Percentiles rank a stretch among this genome's conserved stretches.
These are phyloP conservation scores for Debaryomyces castellii DNA, from an alignment of 805 yeast species.

Conservation along the genomic window DNA sequence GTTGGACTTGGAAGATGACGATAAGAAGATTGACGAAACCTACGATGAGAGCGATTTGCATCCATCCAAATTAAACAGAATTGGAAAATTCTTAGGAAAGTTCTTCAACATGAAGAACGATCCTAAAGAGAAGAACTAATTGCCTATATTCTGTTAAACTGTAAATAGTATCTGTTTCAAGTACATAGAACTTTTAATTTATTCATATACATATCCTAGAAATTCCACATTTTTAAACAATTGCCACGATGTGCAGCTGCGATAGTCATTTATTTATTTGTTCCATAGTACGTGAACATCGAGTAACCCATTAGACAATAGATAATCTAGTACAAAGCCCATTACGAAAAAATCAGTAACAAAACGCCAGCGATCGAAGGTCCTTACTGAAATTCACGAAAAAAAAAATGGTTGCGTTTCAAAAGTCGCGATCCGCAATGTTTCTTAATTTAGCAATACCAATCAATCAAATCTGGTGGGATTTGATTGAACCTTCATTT, in stretches of 20 bases:
- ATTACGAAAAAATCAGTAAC: not conserved
- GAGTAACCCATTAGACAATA: too few relatives aligned
- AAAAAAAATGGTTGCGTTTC: too few relatives aligned
- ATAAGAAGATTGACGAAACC: slow-evolving; percentile 17
- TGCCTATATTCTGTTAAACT: not conserved
- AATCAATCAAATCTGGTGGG: too few relatives aligned
- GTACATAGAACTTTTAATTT: not conserved
- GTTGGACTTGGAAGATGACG: slow-evolving; percentile 29
- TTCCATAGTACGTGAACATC: too few relatives aligned
- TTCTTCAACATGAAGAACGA: slow-evolving; percentile 48
- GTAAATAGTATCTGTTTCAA: slow-evolving; percentile 1
- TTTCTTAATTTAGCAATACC: not conserved
- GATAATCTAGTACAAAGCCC: not conserved
- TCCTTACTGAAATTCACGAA: too few relatives aligned
- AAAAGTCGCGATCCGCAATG: not conserved
- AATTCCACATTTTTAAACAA: too few relatives aligned
- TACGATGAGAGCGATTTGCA: slow-evolving; percentile 39
- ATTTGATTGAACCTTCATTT: not conserved
- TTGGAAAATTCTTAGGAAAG: slow-evolving; percentile 58
- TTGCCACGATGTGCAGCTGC: too few relatives aligned
- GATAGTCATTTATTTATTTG: too few relatives aligned
- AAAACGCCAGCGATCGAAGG: not conserved
- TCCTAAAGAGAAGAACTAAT: not conserved
- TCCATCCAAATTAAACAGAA: slow-evolving; percentile 52
- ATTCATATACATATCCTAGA: not conserved